phyloP scores from a whole-genome alignment of 257 asterid species.

The Cruciata laevipes region DNA sequence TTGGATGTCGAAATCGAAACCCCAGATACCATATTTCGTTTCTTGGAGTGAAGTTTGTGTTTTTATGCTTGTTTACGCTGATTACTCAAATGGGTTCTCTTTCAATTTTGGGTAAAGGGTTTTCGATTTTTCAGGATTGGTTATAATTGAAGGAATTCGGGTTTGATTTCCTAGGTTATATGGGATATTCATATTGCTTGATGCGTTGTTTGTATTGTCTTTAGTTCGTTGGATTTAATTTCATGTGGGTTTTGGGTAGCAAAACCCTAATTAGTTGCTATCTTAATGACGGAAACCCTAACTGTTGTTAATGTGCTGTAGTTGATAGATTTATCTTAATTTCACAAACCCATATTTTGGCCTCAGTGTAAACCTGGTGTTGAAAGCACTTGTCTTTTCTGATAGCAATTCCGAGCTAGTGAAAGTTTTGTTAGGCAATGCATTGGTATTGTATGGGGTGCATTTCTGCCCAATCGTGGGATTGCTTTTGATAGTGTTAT shows the following conservation, averaged over 20 bases:
- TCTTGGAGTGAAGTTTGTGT: constrained; percentile 1
- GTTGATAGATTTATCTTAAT: background rate
- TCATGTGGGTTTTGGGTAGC: constrained; percentile 13
- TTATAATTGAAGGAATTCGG: constrained; percentile 6
- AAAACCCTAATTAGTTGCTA: constrained; percentile 1
- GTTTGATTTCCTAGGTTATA: background rate
- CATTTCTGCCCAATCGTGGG: background rate
- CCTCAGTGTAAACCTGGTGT: too few relatives aligned
- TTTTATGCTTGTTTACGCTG: background rate
- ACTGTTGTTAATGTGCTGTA: background rate
- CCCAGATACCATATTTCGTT: background rate
- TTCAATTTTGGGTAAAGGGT: constrained; percentile 2
- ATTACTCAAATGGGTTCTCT: constrained; percentile 20
- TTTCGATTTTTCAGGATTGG: background rate
- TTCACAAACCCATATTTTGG: background rate
- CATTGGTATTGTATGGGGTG: too few relatives aligned
- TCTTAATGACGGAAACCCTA: background rate
- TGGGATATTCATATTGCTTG: constrained; percentile 8
- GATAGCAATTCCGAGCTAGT: background rate
- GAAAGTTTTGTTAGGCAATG: background rate
- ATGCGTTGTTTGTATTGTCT: background rate
- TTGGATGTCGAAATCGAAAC: background rate
- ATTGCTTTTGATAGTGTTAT: background rate
- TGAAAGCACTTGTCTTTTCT: background rate
- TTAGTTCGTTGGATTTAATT: too few relatives aligned